Conservation (phyloP, 768 basidiomycete genomes). For the Suillus decipiens region DNA sequence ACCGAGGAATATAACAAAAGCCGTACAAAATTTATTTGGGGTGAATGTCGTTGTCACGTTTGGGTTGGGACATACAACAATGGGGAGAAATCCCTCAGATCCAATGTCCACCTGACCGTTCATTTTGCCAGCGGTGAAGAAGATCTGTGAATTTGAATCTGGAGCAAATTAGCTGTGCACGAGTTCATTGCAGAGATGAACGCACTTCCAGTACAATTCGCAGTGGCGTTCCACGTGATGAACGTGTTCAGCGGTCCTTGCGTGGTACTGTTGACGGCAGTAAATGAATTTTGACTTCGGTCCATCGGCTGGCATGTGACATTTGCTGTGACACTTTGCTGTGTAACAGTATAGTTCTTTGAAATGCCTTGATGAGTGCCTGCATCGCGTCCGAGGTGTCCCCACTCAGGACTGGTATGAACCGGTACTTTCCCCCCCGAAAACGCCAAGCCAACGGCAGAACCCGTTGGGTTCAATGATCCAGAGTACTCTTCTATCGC, state of each 20-base stretch:
- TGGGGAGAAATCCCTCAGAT: too few species aligned
- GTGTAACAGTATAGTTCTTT: slow-evolving; percentile 11
- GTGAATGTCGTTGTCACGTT: too few species aligned
- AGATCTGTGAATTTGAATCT: too few species aligned
- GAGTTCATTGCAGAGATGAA: too few species aligned
- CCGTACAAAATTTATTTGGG: too few species aligned
- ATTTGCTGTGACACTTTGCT: slow-evolving; percentile 24
- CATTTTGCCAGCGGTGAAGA: too few species aligned
- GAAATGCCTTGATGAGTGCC: neutral
- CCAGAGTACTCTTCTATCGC: neutral
- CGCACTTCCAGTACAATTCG: too few species aligned
- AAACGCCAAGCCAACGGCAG: neutral
- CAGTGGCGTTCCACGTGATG: too few species aligned
- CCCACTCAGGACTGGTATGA: neutral
- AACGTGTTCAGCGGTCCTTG: neutral
- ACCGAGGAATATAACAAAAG: too few species aligned
- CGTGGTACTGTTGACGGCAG: neutral
- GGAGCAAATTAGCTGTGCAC: too few species aligned
- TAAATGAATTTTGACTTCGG: neutral
- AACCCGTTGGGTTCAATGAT: neutral
- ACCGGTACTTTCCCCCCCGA: neutral
- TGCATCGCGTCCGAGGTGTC: neutral
- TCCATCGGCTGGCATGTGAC: slow-evolving; percentile 11
- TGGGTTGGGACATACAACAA: too few species aligned
- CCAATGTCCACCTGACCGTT: too few species aligned